Evolutionary conservation across 1,284 basidiomycete species (phyloP).

Genomic region (Tetrapyrgos nigripes): DNA sequence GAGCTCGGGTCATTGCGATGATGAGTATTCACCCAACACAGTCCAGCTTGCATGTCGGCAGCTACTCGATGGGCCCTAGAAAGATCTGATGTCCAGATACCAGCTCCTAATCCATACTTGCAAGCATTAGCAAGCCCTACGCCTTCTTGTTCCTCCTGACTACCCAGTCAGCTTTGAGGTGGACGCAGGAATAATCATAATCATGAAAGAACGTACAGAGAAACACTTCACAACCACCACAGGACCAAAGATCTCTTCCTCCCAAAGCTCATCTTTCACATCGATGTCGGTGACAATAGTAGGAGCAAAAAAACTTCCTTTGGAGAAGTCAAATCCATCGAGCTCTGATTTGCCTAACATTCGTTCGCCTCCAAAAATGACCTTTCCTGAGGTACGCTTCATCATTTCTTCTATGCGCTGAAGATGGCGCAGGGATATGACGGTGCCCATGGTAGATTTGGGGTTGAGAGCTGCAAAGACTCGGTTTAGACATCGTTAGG

Average conservation of each 20-base stretch:
- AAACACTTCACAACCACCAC: slow-evolving; percentile 76
- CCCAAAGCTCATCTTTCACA: slow-evolving; percentile 71
- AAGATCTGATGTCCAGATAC: slow-evolving; percentile 79
- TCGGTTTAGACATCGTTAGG: too few relatives aligned
- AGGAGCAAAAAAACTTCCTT: slow-evolving; percentile 78
- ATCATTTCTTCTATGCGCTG: slow-evolving; percentile 69
- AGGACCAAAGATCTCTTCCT: slow-evolving; percentile 83
- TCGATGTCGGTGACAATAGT: slow-evolving; percentile 73
- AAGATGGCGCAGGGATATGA: slow-evolving; percentile 72
- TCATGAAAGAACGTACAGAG: slow-evolving; percentile 46
- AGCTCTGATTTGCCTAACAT: slow-evolving; percentile 65
- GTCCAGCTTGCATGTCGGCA: slow-evolving; percentile 69
- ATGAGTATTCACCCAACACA: slow-evolving; percentile 88
- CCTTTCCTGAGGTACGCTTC: slow-evolving; percentile 64
- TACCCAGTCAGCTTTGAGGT: neutral
- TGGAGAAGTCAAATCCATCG: slow-evolving; percentile 72
- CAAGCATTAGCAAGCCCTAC: slow-evolving; percentile 74
- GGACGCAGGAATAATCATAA: neutral
- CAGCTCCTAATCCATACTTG: slow-evolving; percentile 82
- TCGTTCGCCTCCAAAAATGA: slow-evolving; percentile 70
- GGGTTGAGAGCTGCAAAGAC: slow-evolving; percentile 68
- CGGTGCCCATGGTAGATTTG: slow-evolving; percentile 74
- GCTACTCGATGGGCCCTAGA: slow-evolving; percentile 77
- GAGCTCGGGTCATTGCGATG: slow-evolving; percentile 88
- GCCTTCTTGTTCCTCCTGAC: slow-evolving; percentile 68